phyloP scores from a whole-genome alignment of 2,329 filamentous ascomycete genomes.

The Colletotrichum sp. region DNA sequence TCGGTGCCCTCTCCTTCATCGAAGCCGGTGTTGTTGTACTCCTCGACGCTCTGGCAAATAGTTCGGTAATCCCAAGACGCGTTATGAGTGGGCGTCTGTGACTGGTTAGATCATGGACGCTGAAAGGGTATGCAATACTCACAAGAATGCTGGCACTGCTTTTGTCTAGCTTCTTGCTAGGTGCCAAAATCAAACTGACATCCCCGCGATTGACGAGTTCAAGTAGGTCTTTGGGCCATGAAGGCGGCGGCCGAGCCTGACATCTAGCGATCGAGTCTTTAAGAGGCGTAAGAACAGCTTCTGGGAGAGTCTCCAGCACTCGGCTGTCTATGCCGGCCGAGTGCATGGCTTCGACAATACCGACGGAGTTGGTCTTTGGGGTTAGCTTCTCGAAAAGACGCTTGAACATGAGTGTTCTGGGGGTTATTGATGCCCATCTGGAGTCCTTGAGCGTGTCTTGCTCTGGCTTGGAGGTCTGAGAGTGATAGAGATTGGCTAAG shows the following conservation, averaged over 20 bases:
- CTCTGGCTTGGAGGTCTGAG: slow-evolving; percentile 38
- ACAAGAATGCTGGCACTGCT: slow-evolving; percentile 47
- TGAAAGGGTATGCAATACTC: slow-evolving; percentile 25
- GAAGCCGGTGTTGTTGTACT: slow-evolving; percentile 63
- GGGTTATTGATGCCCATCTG: slow-evolving; percentile 57
- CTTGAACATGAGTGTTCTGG: slow-evolving; percentile 73
- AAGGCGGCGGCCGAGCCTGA: slow-evolving; percentile 79
- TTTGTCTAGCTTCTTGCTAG: slow-evolving; percentile 42
- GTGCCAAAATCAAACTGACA: slow-evolving; percentile 69
- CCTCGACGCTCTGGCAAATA: slow-evolving; percentile 74
- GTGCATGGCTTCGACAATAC: slow-evolving; percentile 77
- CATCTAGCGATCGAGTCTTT: slow-evolving; percentile 86
- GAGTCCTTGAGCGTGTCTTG: slow-evolving; percentile 39
- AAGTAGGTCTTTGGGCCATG: slow-evolving; percentile 76
- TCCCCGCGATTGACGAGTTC: slow-evolving; percentile 83
- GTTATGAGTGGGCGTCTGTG: slow-evolving; percentile 65
- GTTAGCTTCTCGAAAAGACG: slow-evolving; percentile 68
- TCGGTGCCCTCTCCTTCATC: slow-evolving; percentile 86
- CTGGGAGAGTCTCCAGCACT: slow-evolving; percentile 83
- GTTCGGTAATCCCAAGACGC: slow-evolving; percentile 77
- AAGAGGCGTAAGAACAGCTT: slow-evolving; percentile 80
- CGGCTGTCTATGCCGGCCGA: slow-evolving; percentile 69
- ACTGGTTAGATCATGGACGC: slow-evolving; percentile 27
- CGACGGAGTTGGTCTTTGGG: slow-evolving; percentile 55
- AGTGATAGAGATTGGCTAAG: slow-evolving; percentile 50